These are phyloP conservation scores for Metarhizium rileyi DNA, from an alignment of 2,329 filamentous ascomycete species.

Conservation along the genomic window DNA sequence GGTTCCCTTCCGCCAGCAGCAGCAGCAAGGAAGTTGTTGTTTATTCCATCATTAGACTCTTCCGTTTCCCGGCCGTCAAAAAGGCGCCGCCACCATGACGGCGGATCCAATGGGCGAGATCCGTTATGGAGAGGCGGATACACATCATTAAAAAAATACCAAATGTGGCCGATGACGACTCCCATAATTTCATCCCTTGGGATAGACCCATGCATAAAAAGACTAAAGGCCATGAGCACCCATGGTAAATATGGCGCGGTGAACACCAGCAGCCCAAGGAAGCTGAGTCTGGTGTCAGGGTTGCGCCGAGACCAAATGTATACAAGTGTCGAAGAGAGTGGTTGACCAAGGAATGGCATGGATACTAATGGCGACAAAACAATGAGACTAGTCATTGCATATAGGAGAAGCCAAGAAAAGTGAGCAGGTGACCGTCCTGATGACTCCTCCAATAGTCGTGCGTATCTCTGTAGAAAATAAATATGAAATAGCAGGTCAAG, in stretches of 20 bases:
- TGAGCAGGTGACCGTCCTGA: slow-evolving; percentile 85
- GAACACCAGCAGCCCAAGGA: slow-evolving; percentile 82
- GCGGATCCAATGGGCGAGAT: slow-evolving; percentile 78
- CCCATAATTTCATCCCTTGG: slow-evolving; percentile 96
- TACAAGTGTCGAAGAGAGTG: slow-evolving; percentile 83
- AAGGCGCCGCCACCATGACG: slow-evolving; percentile 77
- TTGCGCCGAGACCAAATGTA: slow-evolving; percentile 98
- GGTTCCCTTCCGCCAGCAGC: slow-evolving; percentile 25
- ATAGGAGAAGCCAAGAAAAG: slow-evolving; percentile 90
- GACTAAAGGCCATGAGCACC: slow-evolving; percentile 87
- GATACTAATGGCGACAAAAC: slow-evolving; percentile 76
- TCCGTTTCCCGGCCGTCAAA: slow-evolving; percentile 53
- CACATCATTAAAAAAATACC: slow-evolving; percentile 97
- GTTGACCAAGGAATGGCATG: slow-evolving; percentile 89
- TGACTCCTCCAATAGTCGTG: slow-evolving; percentile 86
- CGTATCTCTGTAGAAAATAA: slow-evolving; percentile 96
- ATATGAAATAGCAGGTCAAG: slow-evolving; percentile 95
- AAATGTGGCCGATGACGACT: slow-evolving; percentile 87
- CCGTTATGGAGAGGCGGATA: slow-evolving; percentile 86
- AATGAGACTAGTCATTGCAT: slow-evolving; percentile 71
- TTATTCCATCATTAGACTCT: slow-evolving; percentile 43
- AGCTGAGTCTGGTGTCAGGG: slow-evolving; percentile 80
- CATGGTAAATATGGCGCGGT: slow-evolving; percentile 91
- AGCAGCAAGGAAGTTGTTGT: slow-evolving; percentile 54
- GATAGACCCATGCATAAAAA: slow-evolving; percentile 80